These are phyloP conservation scores for Colletotrichum somersetense DNA, from an alignment of 2,329 filamentous ascomycete genomes.

Conservation along the genomic window DNA sequence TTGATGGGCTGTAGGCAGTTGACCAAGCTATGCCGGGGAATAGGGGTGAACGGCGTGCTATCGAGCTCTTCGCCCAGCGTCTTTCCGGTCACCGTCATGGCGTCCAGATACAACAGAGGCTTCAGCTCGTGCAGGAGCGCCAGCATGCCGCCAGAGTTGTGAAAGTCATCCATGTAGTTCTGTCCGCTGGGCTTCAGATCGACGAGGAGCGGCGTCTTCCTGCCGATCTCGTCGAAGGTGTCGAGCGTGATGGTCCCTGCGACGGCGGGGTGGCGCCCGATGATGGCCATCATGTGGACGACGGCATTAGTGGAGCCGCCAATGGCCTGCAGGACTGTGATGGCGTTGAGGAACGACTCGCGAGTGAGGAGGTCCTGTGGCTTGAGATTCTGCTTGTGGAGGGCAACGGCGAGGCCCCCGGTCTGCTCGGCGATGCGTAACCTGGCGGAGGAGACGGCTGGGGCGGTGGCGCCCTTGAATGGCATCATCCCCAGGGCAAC, in stretches of 20 bases:
- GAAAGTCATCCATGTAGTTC: constrained; percentile 92
- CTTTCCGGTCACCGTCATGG: constrained; percentile 85
- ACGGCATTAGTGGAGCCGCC: constrained; percentile 89
- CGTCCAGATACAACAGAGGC: constrained; percentile 80
- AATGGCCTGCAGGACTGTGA: constrained; percentile 87
- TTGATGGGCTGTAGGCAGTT: constrained; percentile 75
- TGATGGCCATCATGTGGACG: constrained; percentile 88
- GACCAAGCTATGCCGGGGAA: constrained; percentile 51
- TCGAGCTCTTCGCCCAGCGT: constrained; percentile 85
- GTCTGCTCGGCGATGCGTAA: constrained; percentile 85
- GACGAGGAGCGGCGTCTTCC: constrained; percentile 83
- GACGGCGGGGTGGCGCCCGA: constrained; percentile 77
- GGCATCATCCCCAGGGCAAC: constrained; percentile 86
- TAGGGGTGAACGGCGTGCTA: constrained; percentile 70
- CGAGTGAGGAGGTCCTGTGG: constrained; percentile 80
- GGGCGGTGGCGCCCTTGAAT: constrained; percentile 81
- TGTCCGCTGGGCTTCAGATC: constrained; percentile 89
- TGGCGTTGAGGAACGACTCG: constrained; percentile 84
- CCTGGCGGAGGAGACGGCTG: constrained; percentile 82
- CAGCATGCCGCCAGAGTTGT: constrained; percentile 87
- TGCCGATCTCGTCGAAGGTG: constrained; percentile 82
- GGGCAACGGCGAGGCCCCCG: constrained; percentile 74
- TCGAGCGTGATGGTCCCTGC: constrained; percentile 75
- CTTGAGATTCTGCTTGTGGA: constrained; percentile 74
- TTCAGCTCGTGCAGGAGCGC: constrained; percentile 84